Percentiles rank a stretch among this genome's conserved stretches.
These are phyloP conservation scores for Cyclocybe cylindracea DNA, from an alignment of 768 basidiomycete species.

Conservation along the genomic window DNA sequence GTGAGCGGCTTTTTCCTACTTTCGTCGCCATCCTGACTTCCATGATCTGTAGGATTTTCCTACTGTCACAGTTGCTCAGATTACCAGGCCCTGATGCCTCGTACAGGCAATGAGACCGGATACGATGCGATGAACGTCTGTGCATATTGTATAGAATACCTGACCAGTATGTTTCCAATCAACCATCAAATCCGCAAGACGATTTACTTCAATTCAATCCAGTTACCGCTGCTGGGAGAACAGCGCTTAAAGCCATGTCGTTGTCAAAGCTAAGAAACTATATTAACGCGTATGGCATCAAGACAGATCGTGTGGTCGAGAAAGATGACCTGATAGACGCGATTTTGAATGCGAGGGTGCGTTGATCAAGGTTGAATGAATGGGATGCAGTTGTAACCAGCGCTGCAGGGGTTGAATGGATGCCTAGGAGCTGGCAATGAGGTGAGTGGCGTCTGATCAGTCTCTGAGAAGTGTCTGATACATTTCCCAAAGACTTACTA, in stretches of 20 bases:
- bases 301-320: slow-evolving; percentile 62
- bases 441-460: slow-evolving; percentile 31
- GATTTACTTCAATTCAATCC: not conserved
- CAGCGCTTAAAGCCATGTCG: slow-evolving; percentile 54
- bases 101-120: slow-evolving; percentile 49
- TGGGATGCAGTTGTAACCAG: not conserved
- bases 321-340: slow-evolving; percentile 79
- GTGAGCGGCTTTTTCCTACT: slow-evolving; percentile 37
- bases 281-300: slow-evolving; percentile 68
- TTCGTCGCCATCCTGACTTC: not conserved
- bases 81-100: slow-evolving; percentile 79
- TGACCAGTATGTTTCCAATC: slow-evolving; percentile 48
- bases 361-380: slow-evolving; percentile 16
- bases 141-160: slow-evolving; percentile 69
- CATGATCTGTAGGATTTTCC: slow-evolving; percentile 50
- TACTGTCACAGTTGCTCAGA: slow-evolving; percentile 78
- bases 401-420: slow-evolving; percentile 53
- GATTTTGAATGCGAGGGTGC: slow-evolving; percentile 54
- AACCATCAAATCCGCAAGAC: not conserved
- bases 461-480: not conserved
- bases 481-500: slow-evolving; percentile 49
- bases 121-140: slow-evolving; percentile 72
- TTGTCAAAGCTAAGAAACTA: slow-evolving; percentile 70
- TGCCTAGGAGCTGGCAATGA: slow-evolving; percentile 64
- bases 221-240: slow-evolving; percentile 73